Evolutionary conservation across 345 rosid genomes (phyloP).

Genomic region (Melaleuca alternifolia): DNA sequence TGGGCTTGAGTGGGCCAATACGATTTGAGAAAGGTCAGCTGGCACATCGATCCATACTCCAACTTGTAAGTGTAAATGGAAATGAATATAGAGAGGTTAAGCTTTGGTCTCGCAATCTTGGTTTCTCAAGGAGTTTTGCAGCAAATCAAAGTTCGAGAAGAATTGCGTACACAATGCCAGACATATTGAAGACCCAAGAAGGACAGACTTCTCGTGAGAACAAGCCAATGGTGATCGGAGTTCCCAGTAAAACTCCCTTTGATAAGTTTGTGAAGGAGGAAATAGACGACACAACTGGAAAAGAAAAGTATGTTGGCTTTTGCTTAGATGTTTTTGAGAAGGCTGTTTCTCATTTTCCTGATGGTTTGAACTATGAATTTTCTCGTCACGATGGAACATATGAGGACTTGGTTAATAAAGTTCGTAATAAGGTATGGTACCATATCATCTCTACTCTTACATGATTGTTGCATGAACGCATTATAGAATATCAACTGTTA

Average conservation of each 20-base stretch:
- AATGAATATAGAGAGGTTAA: slow-evolving; percentile 25
- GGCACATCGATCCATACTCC: not conserved
- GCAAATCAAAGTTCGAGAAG: not conserved
- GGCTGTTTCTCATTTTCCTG: slow-evolving; percentile 15
- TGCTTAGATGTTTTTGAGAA: slow-evolving; percentile 29
- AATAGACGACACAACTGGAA: not conserved
- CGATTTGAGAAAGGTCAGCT: slow-evolving; percentile 8
- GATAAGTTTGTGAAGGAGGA: slow-evolving; percentile 27
- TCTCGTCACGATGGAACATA: slow-evolving; percentile 12
- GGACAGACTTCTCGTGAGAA: not conserved
- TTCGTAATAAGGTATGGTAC: slow-evolving; percentile 28
- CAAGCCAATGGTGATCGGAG: slow-evolving; percentile 12
- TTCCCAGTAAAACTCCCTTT: slow-evolving; percentile 25
- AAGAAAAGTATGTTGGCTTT: slow-evolving; percentile 12
- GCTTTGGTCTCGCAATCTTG: slow-evolving; percentile 23
- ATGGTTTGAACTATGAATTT: slow-evolving; percentile 10
- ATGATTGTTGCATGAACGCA: not conserved
- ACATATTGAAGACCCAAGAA: slow-evolving; percentile 23
- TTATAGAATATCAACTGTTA: not conserved
- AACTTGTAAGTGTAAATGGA: slow-evolving; percentile 26
- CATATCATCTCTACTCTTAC: not conserved
- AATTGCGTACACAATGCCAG: not conserved
- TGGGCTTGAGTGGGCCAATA: slow-evolving; percentile 33
- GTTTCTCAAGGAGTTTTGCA: slow-evolving; percentile 7
- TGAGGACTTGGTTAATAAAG: slow-evolving; percentile 16